Evolutionary conservation across 2,329 filamentous ascomycete species (phyloP), one percentile per base, ranked within the genome.

Genomic region (Aspergillus spinulosporus): DNA sequence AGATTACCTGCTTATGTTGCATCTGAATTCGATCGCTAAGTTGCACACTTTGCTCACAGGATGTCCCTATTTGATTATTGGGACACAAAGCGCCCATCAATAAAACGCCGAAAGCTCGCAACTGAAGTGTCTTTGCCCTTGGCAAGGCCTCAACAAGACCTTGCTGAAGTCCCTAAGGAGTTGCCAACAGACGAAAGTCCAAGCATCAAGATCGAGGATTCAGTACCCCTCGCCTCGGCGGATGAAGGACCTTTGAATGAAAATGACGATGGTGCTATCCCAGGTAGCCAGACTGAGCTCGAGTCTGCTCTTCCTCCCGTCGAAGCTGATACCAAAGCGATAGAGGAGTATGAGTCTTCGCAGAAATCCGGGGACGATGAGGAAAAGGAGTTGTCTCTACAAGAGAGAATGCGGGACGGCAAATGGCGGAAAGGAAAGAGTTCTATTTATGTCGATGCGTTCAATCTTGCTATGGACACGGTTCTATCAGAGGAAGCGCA

Each of bases 361-460:
- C 83, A 83, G 62, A 81, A 82, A 29, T 85, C 83, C 15, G 82
- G 84, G 58, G 68, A 78, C 6, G 66, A 67, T 32, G 66, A 49
- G 14, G 53, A 47, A 9, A 45, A 46, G 12, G 49, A 53, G n/a
- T n/a, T 40, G 7, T 32, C 44, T 59, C 68, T 79, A 4, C 79
- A 81, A 59, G 76, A 78, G 37, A 78, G 83, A 5, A 68, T 88
- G 11, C 80, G 80, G 56, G 76, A 84, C 50, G 78, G 78, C 49
- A 82, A 76, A 58, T 96, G 90, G 90, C 74, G 86, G 3, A 85
- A 82, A 66, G 90, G 91, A 0, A 87, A 85, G 70, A 95, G 87
- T 67, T 97, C 92, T 1, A 90, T 99, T 53, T 99, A 99, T 66
- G 91, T 97, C 14, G 94, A 99, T 75, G 94, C 94, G 0, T 99